A percentile compares a stretch with the other conserved stretches of the same genome.
phyloP scores from a whole-genome alignment of 208 protist species.

The Crithidia fasciculata region DNA sequence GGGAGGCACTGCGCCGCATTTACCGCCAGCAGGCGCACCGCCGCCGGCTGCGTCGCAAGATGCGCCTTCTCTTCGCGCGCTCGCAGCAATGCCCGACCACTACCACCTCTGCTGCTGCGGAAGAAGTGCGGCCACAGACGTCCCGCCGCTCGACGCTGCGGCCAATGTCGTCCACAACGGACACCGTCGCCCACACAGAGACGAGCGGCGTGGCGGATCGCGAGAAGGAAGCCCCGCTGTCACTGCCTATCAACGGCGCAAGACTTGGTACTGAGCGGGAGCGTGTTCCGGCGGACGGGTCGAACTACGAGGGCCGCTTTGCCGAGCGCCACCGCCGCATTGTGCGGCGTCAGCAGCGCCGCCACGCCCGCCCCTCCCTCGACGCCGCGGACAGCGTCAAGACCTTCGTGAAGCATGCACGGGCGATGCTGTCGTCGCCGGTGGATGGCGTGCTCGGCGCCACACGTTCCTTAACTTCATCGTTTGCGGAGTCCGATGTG shows the following conservation, averaged over 20 bases:
- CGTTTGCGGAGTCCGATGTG: not conserved
- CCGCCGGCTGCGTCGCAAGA: conserved; percentile 23
- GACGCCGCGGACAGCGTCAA: conserved; percentile 1
- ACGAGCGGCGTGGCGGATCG: too few relatives aligned
- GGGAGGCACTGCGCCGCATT: conserved; percentile 30
- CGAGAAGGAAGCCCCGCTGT: not conserved
- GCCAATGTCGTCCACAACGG: not conserved
- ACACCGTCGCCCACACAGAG: not conserved
- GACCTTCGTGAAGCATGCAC: conserved; percentile 11
- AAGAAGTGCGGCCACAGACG: not conserved
- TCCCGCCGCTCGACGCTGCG: not conserved
- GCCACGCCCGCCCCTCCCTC: not conserved
- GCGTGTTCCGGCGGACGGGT: not conserved
- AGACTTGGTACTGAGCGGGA: not conserved
- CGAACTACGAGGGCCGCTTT: conserved; percentile 18
- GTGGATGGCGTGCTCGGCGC: conserved; percentile 1
- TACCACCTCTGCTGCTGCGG: not conserved
- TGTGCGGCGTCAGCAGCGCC: not conserved
- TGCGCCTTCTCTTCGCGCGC: conserved; percentile 13
- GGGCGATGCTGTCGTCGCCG: conserved; percentile 5
- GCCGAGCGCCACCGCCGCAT: conserved; percentile 3
- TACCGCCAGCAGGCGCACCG: conserved; percentile 27
- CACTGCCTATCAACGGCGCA: not conserved
- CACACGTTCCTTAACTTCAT: conserved; percentile 2
- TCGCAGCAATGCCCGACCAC: conserved; percentile 1